Conservation (phyloP, 495 filamentous ascomycete species). For the Penicillium steckii region DNA sequence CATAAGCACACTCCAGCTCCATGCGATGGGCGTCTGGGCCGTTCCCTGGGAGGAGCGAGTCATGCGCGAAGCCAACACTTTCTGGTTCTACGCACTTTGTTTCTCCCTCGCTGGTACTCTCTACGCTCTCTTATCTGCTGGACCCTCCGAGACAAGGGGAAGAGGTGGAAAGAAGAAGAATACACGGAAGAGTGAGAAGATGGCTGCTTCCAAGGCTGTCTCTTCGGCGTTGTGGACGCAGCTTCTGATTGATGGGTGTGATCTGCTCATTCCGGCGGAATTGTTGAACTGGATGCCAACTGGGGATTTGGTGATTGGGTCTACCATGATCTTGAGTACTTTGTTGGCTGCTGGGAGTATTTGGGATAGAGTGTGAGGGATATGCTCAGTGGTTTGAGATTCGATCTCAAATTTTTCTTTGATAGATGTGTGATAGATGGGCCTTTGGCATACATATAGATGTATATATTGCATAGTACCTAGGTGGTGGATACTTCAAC, state of each 20-base stretch:
- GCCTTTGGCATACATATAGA: neutral
- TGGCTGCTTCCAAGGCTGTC: neutral
- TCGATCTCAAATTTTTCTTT: too few species aligned
- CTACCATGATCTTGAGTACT: constrained; percentile 57
- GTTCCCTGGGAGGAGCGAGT: constrained; percentile 30
- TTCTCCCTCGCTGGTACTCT: constrained; percentile 31
- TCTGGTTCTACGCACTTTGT: constrained; percentile 61
- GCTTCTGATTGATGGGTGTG: constrained; percentile 53
- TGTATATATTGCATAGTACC: too few species aligned
- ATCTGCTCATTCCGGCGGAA: constrained; percentile 54
- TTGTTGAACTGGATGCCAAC: constrained; percentile 55
- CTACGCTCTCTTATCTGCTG: constrained; percentile 22
- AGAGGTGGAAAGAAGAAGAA: constrained; percentile 8
- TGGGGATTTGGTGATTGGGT: constrained; percentile 42
- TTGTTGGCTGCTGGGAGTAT: constrained; percentile 54
- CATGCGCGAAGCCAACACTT: constrained; percentile 56
- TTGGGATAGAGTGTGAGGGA: constrained; percentile 40
- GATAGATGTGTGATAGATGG: neutral
- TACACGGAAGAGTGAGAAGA: constrained; percentile 7
- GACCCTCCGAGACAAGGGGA: constrained; percentile 1
- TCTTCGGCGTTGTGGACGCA: constrained; percentile 25
- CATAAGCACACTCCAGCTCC: constrained; percentile 37
- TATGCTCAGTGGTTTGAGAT: too few species aligned
- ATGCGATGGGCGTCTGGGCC: constrained; percentile 44
- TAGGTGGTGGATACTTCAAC: too few species aligned